Base-by-base conservation (phyloP, 352 stramenopile genomes). In the Globisporangium mamillatum region DNA sequence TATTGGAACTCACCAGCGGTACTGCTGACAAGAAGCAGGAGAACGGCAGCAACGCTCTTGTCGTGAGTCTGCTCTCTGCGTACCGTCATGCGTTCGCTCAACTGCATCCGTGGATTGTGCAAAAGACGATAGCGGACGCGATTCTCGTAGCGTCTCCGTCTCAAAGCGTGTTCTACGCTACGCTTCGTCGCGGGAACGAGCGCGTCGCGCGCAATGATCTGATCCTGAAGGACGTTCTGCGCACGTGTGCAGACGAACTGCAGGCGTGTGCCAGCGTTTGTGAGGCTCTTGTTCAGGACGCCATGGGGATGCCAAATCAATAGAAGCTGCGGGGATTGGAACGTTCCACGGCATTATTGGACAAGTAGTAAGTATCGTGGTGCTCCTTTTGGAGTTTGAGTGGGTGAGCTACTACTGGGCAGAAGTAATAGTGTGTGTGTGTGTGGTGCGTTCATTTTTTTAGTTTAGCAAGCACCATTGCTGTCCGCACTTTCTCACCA, bases 21-120 rank as follows among this genome's bases (percentile, higher is more conserved):
- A 29, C n/a, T 41, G 60, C 24, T 46, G 56, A 20, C 27, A 46
- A n/a, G 22, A 38, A n/a, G 12, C 52, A 18, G 9, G 24, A n/a
- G 10, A 53, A 18, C n/a, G 7, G 1, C 22, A 12, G n/a, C 32
- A 58, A 55, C 38, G 48, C 27, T 5, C 58, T 70, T 7, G 22
- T 4, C 2, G 2, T 52, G 4, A 36, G 27, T 56, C 18, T 66
- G 24, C 18, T 62, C 22, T 60, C 65, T 5, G 65, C 65, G 24
- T 70, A 70, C 32, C 57, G 48, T 29, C 57, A 62, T 9, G 67
- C 53, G 14, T 72, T 69, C 52, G 61, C 54, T 29, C 10, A 66
- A 24, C 48, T 24, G 27, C 60, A 69, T 24, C 36, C 67, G 38
- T 72, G 60, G 60, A 48, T 72, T n/a, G 60, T 60, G 34, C 62